phyloP scores from a whole-genome alignment of 129 eudicot species.

The Lonicera japonica region DNA sequence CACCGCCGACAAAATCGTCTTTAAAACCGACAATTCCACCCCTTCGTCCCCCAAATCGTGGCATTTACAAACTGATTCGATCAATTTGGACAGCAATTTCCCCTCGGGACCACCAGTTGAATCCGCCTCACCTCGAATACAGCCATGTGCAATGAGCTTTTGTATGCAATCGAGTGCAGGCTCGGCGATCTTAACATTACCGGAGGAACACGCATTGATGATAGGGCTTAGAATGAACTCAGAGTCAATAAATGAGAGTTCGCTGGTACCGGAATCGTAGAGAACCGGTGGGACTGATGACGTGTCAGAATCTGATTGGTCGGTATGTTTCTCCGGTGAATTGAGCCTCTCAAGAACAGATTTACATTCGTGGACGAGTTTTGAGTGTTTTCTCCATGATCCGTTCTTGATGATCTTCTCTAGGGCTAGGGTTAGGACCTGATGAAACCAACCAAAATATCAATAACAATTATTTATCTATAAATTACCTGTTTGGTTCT shows the following conservation, averaged over 20 bases:
- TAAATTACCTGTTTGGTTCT: no score
- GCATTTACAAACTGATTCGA: conserved; percentile 77
- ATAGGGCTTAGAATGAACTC: conserved; percentile 67
- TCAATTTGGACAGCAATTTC: conserved; percentile 48
- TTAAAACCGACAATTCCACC: conserved; percentile 63
- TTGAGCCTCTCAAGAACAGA: conserved; percentile 63
- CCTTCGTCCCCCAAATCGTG: conserved; percentile 61
- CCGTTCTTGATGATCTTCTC: conserved; percentile 84
- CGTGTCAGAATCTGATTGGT: conserved; percentile 42
- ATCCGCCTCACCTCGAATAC: conserved; percentile 77
- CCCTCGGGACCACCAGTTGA: conserved; percentile 45
- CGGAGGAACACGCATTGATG: conserved; percentile 49
- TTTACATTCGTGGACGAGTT: conserved; percentile 72
- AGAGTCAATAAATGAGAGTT: conserved; percentile 54
- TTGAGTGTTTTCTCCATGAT: conserved; percentile 92
- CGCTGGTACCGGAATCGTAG: conserved; percentile 39
- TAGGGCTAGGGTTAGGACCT: conserved; percentile 63
- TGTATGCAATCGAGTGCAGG: conserved; percentile 74
- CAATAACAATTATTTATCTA: no score
- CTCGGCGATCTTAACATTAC: conserved; percentile 66
- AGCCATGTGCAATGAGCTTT: conserved; percentile 71
- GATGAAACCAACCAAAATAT: no score
- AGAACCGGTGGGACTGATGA: conserved; percentile 50
- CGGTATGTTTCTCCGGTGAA: conserved; percentile 12
- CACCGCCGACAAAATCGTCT: conserved; percentile 76